These are phyloP conservation scores for Stagonosporopsis rhizophila DNA, from an alignment of 2,329 filamentous ascomycete genomes.

Conservation along the genomic window DNA sequence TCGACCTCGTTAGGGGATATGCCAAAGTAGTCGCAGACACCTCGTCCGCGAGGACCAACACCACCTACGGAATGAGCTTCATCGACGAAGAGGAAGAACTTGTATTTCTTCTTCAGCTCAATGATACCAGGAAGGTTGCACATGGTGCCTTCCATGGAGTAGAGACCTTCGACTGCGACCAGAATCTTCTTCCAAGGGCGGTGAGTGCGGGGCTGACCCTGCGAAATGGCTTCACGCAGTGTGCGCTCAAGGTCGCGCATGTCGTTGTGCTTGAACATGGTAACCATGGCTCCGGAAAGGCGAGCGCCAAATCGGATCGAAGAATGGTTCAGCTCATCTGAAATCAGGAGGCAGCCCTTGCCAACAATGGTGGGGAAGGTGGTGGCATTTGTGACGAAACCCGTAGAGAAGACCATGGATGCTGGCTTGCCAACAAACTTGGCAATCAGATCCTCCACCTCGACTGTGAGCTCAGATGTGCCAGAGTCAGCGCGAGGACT, in stretches of 20 bases:
- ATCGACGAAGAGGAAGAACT: slow-evolving; percentile 94
- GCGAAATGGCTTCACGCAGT: slow-evolving; percentile 90
- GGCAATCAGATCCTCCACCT: slow-evolving; percentile 90
- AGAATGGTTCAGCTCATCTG: slow-evolving; percentile 96
- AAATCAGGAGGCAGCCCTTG: slow-evolving; percentile 93
- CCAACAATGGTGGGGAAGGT: slow-evolving; percentile 90
- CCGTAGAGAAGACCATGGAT: slow-evolving; percentile 98
- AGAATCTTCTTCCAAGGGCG: slow-evolving; percentile 99
- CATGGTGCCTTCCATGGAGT: slow-evolving; percentile 99
- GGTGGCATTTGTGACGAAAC: slow-evolving; percentile 93
- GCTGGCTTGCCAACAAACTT: slow-evolving; percentile 92
- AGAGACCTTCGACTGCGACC: slow-evolving; percentile 93
- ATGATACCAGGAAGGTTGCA: slow-evolving; percentile 93
- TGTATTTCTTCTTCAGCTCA: slow-evolving; percentile 90
- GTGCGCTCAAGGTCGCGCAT: slow-evolving; percentile 85
- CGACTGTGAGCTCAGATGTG: slow-evolving; percentile 83
- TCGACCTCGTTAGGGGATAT: slow-evolving; percentile 88
- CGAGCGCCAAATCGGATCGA: slow-evolving; percentile 96
- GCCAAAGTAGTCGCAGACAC: slow-evolving; percentile 97
- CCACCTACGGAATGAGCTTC: slow-evolving; percentile 97
- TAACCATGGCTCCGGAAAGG: slow-evolving; percentile 92
- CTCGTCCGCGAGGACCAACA: slow-evolving; percentile 83
- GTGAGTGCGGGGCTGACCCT: slow-evolving; percentile 97
- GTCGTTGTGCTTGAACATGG: slow-evolving; percentile 98
- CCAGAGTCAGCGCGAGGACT: slow-evolving; percentile 85